These are phyloP conservation scores for Echium plantagineum DNA, from an alignment of 257 asterid species.

Conservation along the genomic window DNA sequence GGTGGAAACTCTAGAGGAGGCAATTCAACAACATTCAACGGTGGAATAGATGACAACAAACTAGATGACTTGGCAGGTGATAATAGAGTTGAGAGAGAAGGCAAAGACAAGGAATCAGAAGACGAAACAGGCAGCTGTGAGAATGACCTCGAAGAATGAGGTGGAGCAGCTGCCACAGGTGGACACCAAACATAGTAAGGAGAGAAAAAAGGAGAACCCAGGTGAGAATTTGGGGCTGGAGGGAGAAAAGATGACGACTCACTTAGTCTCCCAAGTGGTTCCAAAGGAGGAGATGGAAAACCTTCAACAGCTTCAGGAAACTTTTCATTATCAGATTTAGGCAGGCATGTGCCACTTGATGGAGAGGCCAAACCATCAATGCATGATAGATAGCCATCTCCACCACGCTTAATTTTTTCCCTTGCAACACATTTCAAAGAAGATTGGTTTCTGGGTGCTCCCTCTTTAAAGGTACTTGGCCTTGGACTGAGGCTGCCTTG, in stretches of 20 bases:
- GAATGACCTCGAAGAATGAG: constrained; percentile 19
- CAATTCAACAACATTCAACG: constrained; percentile 33
- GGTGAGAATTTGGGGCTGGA: constrained; percentile 24
- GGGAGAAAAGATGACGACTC: constrained; percentile 26
- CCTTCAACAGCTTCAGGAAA: constrained; percentile 22
- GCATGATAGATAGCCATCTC: constrained; percentile 29
- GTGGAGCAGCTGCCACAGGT: constrained; percentile 45
- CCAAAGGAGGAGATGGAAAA: constrained; percentile 25
- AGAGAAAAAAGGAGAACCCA: constrained; percentile 37
- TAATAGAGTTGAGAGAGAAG: constrained; percentile 49
- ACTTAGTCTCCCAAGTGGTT: constrained; percentile 17
- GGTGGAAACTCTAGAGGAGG: constrained; percentile 56
- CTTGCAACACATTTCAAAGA: constrained; percentile 33
- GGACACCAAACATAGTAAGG: constrained; percentile 96
- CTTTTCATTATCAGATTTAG: constrained; percentile 21
- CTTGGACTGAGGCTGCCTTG: constrained; percentile 57
- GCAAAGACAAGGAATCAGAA: constrained; percentile 38
- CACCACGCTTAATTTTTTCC: constrained; percentile 42
- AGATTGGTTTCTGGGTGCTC: constrained; percentile 37
- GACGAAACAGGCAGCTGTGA: constrained; percentile 33
- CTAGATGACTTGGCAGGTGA: constrained; percentile 38
- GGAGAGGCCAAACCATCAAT: constrained; percentile 25
- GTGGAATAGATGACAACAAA: constrained; percentile 29
- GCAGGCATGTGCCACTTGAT: constrained; percentile 19
- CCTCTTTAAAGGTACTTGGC: constrained; percentile 53